Evolutionary conservation across 2,329 filamentous ascomycete genomes (phyloP), one percentile per base, ranked within the genome.

Genomic region (Fonsecaea pedrosoi): DNA sequence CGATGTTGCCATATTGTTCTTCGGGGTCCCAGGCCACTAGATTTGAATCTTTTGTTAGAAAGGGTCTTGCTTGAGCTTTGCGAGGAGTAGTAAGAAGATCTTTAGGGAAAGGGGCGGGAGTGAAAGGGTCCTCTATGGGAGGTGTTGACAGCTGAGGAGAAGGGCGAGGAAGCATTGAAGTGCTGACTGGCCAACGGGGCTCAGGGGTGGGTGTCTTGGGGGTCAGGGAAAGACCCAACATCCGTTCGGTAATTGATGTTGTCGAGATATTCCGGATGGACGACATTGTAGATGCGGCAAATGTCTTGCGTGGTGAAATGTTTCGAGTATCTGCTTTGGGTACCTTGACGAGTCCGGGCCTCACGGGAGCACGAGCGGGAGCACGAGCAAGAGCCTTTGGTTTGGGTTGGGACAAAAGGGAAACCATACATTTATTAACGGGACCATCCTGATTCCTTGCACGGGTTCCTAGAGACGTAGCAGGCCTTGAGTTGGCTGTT

Each of bases 11-110:
- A 72, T 97, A 85, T 70, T 90, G 88, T 68, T 87, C 87, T 73
- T 93, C 89, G 71, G 93, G 88, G 77, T 97, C 92, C 85, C 90
- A 94, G 74, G 86, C 90, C 92, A 85, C 82, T 79, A 79, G 80
- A 84, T 92, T 90, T 88, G 93, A 92, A 83, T 89, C 81, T 81
- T 89, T 90, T 71, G 85, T 89, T 74, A 94, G 82, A 82, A 85
- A 94, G 1, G 76, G 21, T 13, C 76, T 77, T 71, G 85, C 84
- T 56, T 76, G 76, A 72, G 67, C 71, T 78, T 75, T 71, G 77
- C 69, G 66, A 56, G 76, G 74, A 66, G 74, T 71, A 8, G 59
- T 61, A 37, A 66, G 69, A 63, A 65, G 72, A 18, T 60, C 54
- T 59, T 69, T 73, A 40, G 71, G 79, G 67, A 82, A 81, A 71